These are phyloP conservation scores for Teunomyces panamensis DNA, from an alignment of 805 yeast genomes.

Conservation along the genomic window DNA sequence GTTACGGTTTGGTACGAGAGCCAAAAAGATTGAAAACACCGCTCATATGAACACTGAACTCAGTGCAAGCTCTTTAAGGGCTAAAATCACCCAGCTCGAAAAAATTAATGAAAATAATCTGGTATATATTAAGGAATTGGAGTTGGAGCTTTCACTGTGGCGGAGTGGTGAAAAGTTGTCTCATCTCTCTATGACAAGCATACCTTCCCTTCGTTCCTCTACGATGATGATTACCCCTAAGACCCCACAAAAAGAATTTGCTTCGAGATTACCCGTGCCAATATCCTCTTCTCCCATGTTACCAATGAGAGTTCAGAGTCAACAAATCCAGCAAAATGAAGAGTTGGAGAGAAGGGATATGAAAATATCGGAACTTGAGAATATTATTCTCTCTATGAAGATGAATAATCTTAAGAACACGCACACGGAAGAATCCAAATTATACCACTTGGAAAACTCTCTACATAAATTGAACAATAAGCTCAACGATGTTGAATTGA, in stretches of 20 bases:
- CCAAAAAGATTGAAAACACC: slow-evolving; percentile 62
- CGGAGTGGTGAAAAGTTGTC: slow-evolving; percentile 23
- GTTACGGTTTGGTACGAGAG: slow-evolving; percentile 70
- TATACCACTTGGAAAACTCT: slow-evolving; percentile 55
- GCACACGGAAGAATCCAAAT: slow-evolving; percentile 46
- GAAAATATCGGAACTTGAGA: slow-evolving; percentile 30
- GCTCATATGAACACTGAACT: slow-evolving; percentile 64
- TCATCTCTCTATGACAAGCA: slow-evolving; percentile 4
- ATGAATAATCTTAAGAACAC: slow-evolving; percentile 26
- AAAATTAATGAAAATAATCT: slow-evolving; percentile 27
- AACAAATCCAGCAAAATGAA: slow-evolving; percentile 10
- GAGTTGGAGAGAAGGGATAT: slow-evolving; percentile 27
- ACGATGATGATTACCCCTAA: slow-evolving; percentile 8
- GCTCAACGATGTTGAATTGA: slow-evolving; percentile 59
- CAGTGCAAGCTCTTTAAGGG: slow-evolving; percentile 47
- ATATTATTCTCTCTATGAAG: slow-evolving; percentile 25
- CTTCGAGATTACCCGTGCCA: slow-evolving; percentile 11
- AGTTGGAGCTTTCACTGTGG: slow-evolving; percentile 38
- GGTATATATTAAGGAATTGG: slow-evolving; percentile 37
- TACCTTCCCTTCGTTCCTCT: slow-evolving; percentile 8
- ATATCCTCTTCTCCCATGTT: slow-evolving; percentile 8
- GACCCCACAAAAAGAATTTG: slow-evolving; percentile 13
- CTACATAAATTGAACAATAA: slow-evolving; percentile 56
- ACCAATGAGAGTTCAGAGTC: slow-evolving; percentile 2
- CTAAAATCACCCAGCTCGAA: slow-evolving; percentile 35